Conservation (phyloP, 106 monocot species). For the Agapanthus africanus region DNA sequence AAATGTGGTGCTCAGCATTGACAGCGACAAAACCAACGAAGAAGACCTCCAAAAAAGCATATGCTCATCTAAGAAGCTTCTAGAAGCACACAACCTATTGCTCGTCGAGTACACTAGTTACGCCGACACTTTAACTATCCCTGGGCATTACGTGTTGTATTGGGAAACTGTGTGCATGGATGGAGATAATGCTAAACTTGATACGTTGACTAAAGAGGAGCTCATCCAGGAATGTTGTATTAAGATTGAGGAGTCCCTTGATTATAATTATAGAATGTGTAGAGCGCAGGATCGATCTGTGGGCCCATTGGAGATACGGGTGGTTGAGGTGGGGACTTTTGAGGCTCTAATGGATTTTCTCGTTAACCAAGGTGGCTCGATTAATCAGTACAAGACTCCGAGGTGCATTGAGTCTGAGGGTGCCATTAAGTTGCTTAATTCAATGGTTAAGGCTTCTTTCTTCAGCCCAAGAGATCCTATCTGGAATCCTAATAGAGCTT, state of each 20-base stretch:
- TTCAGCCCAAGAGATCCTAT: slow-evolving; percentile 30
- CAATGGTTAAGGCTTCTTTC: slow-evolving; percentile 27
- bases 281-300: slow-evolving; percentile 31
- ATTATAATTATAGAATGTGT: slow-evolving; percentile 33
- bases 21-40: slow-evolving; percentile 56
- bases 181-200: background rate
- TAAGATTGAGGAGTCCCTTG: slow-evolving; percentile 35
- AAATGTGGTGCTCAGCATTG: slow-evolving; percentile 55
- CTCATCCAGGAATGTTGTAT: slow-evolving; percentile 35
- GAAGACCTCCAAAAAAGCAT: slow-evolving; percentile 49
- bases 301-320: slow-evolving; percentile 44
- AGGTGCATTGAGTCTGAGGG: slow-evolving; percentile 26
- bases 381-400: slow-evolving; percentile 60
- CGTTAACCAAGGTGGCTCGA: slow-evolving; percentile 34
- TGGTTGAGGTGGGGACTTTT: slow-evolving; percentile 35
- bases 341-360: slow-evolving; percentile 43
- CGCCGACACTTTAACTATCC: slow-evolving; percentile 42
- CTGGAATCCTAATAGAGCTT: too few relatives aligned
- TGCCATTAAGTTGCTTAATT: slow-evolving; percentile 28
- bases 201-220: background rate
- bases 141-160: slow-evolving; percentile 38
- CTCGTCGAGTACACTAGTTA: slow-evolving; percentile 48
- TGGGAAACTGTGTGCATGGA: slow-evolving; percentile 33
- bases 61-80: slow-evolving; percentile 11
- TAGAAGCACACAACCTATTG: slow-evolving; percentile 13